Evolutionary conservation across 495 filamentous ascomycete genomes (phyloP).

Genomic region (Neurospora africana): DNA sequence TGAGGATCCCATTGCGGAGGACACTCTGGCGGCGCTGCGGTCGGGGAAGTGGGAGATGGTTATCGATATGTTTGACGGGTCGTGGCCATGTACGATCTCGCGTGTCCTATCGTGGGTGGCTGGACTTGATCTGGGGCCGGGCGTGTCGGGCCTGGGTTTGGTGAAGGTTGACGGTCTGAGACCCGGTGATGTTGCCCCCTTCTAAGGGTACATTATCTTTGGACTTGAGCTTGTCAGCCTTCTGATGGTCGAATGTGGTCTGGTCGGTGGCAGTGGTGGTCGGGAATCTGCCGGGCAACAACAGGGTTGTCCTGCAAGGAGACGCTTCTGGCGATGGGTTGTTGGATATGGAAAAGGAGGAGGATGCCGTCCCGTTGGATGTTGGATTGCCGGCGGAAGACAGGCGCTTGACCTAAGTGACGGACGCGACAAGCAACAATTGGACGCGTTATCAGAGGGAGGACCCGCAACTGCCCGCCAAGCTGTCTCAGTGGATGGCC

Average conservation of each 20-base stretch:
- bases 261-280: background rate
- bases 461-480: background rate
- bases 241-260: background rate
- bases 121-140: background rate
- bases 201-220: background rate
- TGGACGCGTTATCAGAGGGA: background rate
- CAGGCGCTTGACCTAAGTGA: background rate
- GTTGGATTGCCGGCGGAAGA: background rate
- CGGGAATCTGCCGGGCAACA: background rate
- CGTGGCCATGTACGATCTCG: background rate
- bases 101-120: background rate
- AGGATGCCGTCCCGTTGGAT: background rate
- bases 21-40: background rate
- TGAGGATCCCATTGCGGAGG: background rate
- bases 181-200: background rate
- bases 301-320: background rate
- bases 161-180: background rate
- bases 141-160: background rate
- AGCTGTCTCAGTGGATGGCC: background rate
- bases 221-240: background rate
- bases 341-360: background rate
- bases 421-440: background rate
- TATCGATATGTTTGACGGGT: background rate
- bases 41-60: background rate
- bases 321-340: background rate